phyloP scores from a whole-genome alignment of 2,329 filamentous ascomycete species.

The Calcarisporium arbuscula region DNA sequence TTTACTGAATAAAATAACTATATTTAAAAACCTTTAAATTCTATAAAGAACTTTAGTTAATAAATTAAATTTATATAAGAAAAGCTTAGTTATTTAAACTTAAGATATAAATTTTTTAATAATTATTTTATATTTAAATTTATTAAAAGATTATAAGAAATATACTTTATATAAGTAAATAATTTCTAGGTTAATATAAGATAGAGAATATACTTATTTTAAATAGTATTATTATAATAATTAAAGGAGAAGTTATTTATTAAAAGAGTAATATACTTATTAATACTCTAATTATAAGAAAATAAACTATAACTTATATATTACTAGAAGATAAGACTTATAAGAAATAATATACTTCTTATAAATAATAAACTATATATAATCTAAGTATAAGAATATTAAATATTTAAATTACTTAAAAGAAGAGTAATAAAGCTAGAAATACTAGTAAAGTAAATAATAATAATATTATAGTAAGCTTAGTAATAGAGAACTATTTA shows the following conservation, averaged over 20 bases:
- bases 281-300: background rate
- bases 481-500: background rate
- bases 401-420: background rate
- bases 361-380: background rate
- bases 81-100: background rate
- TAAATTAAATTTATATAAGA: background rate
- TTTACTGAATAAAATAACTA: too few species aligned
- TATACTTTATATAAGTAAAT: background rate
- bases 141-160: background rate
- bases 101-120: background rate
- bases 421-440: background rate
- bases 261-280: background rate
- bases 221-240: background rate
- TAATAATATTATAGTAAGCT: background rate
- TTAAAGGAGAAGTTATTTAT: background rate
- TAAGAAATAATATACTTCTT: background rate
- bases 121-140: background rate
- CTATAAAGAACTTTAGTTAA: too few species aligned
- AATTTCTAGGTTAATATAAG: background rate
- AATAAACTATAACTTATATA: background rate
- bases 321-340: background rate
- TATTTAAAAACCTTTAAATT: too few species aligned
- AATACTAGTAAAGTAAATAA: background rate
- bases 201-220: too few species aligned
- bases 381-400: background rate